Conservation (phyloP, 148 eudicot species). For the Agrostemma githago region DNA sequence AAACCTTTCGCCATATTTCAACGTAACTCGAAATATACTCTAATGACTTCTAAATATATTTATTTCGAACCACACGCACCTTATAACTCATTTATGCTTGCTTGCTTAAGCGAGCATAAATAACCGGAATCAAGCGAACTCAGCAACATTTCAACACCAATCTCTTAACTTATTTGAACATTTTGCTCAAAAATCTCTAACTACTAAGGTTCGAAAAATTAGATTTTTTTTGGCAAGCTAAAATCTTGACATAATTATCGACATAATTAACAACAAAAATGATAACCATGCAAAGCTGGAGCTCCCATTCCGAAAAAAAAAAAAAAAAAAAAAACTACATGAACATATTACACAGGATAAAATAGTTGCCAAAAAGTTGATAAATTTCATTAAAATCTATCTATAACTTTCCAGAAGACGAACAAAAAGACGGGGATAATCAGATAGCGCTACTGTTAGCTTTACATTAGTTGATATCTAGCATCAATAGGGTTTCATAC, state of each 20-base stretch:
- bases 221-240: neutral
- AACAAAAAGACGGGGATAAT: neutral
- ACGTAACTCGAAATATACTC: too few relatives aligned
- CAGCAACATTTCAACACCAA: too few relatives aligned
- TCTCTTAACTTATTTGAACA: too few relatives aligned
- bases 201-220: too few relatives aligned
- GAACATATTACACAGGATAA: slow-evolving; percentile 15
- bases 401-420: neutral
- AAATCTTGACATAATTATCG: neutral
- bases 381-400: slow-evolving; percentile 1
- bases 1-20: too few relatives aligned
- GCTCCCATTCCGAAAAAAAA: neutral
- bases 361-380: slow-evolving; percentile 10
- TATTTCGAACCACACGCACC: too few relatives aligned
- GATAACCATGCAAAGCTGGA: neutral
- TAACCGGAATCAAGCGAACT: too few relatives aligned
- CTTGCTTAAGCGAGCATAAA: too few relatives aligned
- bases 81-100: too few relatives aligned
- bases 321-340: neutral
- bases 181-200: too few relatives aligned
- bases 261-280: neutral
- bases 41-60: too few relatives aligned
- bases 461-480: slow-evolving; percentile 15
- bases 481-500: slow-evolving; percentile 21
- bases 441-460: neutral